phyloP scores from a whole-genome alignment of 2,329 filamentous ascomycete genomes.

The Orbilia quercus region DNA sequence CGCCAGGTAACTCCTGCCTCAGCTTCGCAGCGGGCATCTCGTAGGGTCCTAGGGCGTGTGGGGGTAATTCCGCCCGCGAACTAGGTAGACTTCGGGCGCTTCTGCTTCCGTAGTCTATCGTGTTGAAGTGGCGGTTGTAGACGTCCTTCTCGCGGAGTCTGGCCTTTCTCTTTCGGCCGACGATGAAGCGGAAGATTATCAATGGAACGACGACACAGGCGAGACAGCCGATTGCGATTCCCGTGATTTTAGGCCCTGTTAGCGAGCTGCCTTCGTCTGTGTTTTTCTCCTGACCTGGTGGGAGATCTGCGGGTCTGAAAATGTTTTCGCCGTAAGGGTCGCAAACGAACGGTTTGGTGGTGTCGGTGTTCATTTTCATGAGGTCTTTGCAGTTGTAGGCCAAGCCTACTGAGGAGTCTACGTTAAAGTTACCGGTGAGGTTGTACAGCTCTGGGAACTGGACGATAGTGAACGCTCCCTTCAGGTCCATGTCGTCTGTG shows the following conservation, averaged over 20 bases:
- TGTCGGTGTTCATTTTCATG: constrained; percentile 40
- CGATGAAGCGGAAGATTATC: constrained; percentile 47
- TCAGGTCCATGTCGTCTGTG: constrained; percentile 46
- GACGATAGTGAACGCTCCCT: constrained; percentile 33
- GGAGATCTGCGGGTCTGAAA: constrained; percentile 35
- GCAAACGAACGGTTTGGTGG: constrained; percentile 51
- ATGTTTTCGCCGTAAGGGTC: constrained; percentile 48
- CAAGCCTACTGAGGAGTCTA: constrained; percentile 31
- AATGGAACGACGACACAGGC: constrained; percentile 43
- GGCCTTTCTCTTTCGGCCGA: constrained; percentile 39
- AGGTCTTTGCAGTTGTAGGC: constrained; percentile 36
- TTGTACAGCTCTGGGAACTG: constrained; percentile 50
- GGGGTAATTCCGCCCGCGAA: constrained; percentile 49
- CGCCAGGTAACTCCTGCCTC: constrained; percentile 39
- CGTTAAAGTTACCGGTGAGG: constrained; percentile 45
- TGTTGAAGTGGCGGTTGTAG: constrained; percentile 35
- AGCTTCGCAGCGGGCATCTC: constrained; percentile 47
- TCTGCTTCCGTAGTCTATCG: constrained; percentile 44
- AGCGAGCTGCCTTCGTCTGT: not conserved
- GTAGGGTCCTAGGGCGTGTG: constrained; percentile 30
- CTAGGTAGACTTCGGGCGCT: constrained; percentile 27
- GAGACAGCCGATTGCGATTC: constrained; percentile 53
- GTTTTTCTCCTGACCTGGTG: constrained; percentile 10
- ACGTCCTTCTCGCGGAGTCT: constrained; percentile 44
- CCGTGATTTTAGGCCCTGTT: constrained; percentile 52